phyloP scores from a whole-genome alignment of 352 stramenopile genomes.

The Phytophthora pisi region DNA sequence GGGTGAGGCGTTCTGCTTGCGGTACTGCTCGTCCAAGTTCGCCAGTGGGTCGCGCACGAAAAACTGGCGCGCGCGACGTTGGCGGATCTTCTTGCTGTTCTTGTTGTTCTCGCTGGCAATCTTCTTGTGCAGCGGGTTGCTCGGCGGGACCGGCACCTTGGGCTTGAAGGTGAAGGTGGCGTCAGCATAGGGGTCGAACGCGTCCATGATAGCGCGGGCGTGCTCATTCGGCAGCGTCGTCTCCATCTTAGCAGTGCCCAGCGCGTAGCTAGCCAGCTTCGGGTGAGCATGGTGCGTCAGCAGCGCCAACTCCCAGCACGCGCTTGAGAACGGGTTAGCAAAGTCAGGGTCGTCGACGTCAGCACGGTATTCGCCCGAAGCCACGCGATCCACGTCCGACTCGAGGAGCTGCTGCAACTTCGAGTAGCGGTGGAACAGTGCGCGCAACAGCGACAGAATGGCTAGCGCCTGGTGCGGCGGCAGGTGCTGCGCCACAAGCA shows the following conservation, averaged over 20 bases:
- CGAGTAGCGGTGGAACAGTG: conserved; percentile 92
- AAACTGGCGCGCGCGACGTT: conserved; percentile 60
- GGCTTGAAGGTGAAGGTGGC: conserved; percentile 68
- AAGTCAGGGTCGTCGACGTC: conserved; percentile 95
- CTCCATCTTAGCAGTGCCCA: conserved; percentile 64
- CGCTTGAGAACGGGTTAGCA: conserved; percentile 94
- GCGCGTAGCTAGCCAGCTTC: conserved; percentile 68
- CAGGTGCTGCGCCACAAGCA: conserved; percentile 89
- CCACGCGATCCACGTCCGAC: conserved; percentile 95
- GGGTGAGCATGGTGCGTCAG: conserved; percentile 89
- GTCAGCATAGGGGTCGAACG: conserved; percentile 52
- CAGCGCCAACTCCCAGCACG: conserved; percentile 93
- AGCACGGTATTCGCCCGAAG: conserved; percentile 91
- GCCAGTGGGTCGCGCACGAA: conserved; percentile 70
- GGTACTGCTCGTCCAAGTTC: conserved; percentile 42
- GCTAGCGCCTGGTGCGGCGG: conserved; percentile 83
- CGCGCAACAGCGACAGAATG: conserved; percentile 89
- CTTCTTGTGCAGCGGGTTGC: conserved; percentile 78
- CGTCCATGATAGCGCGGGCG: conserved; percentile 64
- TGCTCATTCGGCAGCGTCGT: conserved; percentile 74
- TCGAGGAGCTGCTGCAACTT: conserved; percentile 95
- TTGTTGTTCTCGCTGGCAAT: conserved; percentile 64
- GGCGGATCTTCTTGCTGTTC: conserved; percentile 57
- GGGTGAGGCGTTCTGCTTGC: conserved; percentile 35
- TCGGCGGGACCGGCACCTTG: conserved; percentile 60